phyloP scores from a whole-genome alignment of 306 rosid species.

The Canavalia gladiata region DNA sequence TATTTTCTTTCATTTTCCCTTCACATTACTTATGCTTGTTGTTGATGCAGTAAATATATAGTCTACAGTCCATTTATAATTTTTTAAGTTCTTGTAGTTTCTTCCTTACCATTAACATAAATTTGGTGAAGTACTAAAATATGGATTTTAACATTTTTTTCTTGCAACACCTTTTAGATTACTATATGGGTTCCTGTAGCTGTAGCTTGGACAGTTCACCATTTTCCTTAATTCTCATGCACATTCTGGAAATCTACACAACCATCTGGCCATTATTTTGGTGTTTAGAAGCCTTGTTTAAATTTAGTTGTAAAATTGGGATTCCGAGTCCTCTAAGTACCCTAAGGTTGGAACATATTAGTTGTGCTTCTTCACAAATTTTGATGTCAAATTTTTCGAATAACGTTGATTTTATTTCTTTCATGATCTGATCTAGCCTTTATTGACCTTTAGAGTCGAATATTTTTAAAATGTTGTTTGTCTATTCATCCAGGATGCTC shows the following conservation, averaged over 20 bases:
- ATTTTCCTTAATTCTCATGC: conserved; percentile 15
- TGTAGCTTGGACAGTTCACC: neutral
- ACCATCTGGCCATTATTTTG: conserved; percentile 33
- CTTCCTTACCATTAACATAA: conserved; percentile 13
- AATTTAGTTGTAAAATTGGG: conserved; percentile 32
- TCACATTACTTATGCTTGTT: conserved; percentile 27
- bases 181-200: neutral
- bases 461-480: conserved; percentile 49
- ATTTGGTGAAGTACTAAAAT: conserved; percentile 3
- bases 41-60: conserved; percentile 30
- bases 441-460: conserved; percentile 45
- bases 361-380: conserved; percentile 40
- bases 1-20: conserved; percentile 33
- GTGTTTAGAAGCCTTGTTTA: conserved; percentile 28
- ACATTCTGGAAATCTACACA: conserved; percentile 20
- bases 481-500: conserved; percentile 58
- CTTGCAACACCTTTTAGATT: neutral
- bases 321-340: conserved; percentile 35
- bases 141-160: neutral
- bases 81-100: neutral
- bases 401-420: conserved; percentile 37
- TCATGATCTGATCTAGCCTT: conserved; percentile 47
- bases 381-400: conserved; percentile 36
- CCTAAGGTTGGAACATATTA: conserved; percentile 33
- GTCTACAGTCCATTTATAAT: conserved; percentile 6